phyloP scores from a whole-genome alignment of 441 rosid genomes.

The Erysimum pusillum region DNA sequence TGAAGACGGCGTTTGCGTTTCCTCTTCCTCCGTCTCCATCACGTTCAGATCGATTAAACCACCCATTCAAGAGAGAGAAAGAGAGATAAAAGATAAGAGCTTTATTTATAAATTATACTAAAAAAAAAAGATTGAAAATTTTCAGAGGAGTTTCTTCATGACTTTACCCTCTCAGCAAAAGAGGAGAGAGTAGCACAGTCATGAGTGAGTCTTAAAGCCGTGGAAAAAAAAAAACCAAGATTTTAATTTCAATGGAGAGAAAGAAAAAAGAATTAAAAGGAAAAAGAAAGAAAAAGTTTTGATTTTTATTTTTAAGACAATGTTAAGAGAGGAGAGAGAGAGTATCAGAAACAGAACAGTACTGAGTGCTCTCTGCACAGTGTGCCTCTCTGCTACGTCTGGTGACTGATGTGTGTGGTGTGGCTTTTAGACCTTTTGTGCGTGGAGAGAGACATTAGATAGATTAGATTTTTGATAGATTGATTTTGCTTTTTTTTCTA shows the following conservation, averaged over 20 bases:
- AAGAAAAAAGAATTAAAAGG: neutral
- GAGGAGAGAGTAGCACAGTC: constrained; percentile 29
- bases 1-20: constrained; percentile 71
- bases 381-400: constrained; percentile 48
- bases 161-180: constrained; percentile 42
- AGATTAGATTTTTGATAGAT: constrained; percentile 42
- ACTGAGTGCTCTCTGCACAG: constrained; percentile 46
- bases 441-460: constrained; percentile 45
- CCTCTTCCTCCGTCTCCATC: constrained; percentile 81
- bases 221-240: constrained; percentile 21
- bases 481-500: constrained; percentile 4
- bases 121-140: neutral
- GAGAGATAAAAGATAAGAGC: neutral
- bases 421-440: constrained; percentile 54
- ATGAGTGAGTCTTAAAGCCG: constrained; percentile 47
- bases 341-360: constrained; percentile 45
- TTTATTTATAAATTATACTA: neutral
- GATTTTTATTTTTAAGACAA: constrained; percentile 25
- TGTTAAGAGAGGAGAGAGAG: constrained; percentile 41
- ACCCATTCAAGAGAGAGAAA: constrained; percentile 57
- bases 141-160: constrained; percentile 44
- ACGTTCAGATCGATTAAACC: constrained; percentile 95
- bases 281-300: constrained; percentile 1
- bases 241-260: constrained; percentile 9
- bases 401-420: constrained; percentile 55